Evolutionary conservation across 2,329 filamentous ascomycete species (phyloP), one percentile per base, ranked within the genome.

Genomic region (Westerdykella ornata): DNA sequence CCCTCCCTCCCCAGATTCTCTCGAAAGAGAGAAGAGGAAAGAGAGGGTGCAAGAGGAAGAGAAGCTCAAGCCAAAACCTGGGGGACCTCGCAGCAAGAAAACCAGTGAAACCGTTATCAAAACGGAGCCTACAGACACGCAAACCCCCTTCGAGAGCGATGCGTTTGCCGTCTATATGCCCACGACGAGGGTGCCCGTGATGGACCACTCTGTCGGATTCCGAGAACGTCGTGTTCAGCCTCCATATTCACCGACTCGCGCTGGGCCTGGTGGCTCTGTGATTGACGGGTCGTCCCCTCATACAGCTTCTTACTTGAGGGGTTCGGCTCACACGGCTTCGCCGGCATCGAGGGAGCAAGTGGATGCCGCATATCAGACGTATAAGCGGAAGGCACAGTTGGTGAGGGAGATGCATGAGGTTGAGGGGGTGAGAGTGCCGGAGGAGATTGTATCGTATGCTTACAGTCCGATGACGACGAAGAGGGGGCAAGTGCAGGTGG

Each of bases 161-260:
- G 56, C 57, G 0, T 64, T 62, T 31, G 59, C 59, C 9, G 46
- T 64, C 5, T 48, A 60, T 9, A 62, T 61, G 58, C 60, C 59
- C 2, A 60, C 58, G 1, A 64, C 60, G 4, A 51, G 60, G 2
- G 46, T 58, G 31, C 59, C 56, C 2, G 53, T 62, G 15, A 33
- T 63, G 1, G 56, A 62, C 2, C 31, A 36, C 3, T 44, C 54
- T 4, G 39, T 46, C 2, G 22, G 22, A 2, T 49, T 50, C 19
- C 41, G 50, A 16, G 37, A 4, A 3, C 22, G 22, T 4, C 22
- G 4, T 26, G 22, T 26, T 11, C 22, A 26, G 22, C 7, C 8
- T 26, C 22, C 22, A 11, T 26, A 26, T 8, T n/a, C 22, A 26
- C 8, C 8, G 22, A 33, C 8, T 33, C n/a, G 30, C 13, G n/a